Evolutionary conservation across 306 rosid genomes (phyloP), one percentile per base, ranked within the genome.

Genomic region (Vicia faba): DNA sequence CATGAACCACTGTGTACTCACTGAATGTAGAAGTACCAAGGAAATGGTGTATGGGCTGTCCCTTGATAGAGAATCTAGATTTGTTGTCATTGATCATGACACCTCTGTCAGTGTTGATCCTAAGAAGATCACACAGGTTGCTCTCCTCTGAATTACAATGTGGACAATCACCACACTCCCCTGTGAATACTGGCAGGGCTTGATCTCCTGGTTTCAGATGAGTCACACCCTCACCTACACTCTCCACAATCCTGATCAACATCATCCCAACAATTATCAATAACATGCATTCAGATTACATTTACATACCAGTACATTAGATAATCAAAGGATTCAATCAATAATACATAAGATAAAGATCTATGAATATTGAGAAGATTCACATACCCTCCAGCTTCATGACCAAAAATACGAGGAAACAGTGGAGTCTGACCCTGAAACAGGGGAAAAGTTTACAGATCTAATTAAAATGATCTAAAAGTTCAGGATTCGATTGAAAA

Each of bases 331-430:
- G 48, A 43, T 44, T 12, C 6, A 45, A 45, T 18, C 2, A 41
- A 58, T 23, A 65, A 33, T 78, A 20, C 23, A 20, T 20, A 20
- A 20, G 1, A n/a, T 20, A 20, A 20, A n/a, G n/a, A n/a, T n/a
- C 23, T 20, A 1, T 20, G 23, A 20, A 20, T 20, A 20, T 20
- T 20, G 23, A 20, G 23, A 20, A 20, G 23, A 20, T 1, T 1
- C 23, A 20, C 2, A 53, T 81, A 51, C 96, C 96, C 98, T 79
- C 96, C 92, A 65, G 96, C 96, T 72, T 92, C 98, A 73, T 92
- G 98, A 61, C 98, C 98, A 63, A 84, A 87, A 64, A 92, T 89
- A 74, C 96, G 96, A 79, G 98, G 96, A 66, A 92, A 92, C 61
- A 92, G 5, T 12, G 96, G 98, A 19, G 86, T 73, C 72, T 89